Base-by-base conservation (phyloP, 768 basidiomycete species). In the Tephrocybe sp. region DNA sequence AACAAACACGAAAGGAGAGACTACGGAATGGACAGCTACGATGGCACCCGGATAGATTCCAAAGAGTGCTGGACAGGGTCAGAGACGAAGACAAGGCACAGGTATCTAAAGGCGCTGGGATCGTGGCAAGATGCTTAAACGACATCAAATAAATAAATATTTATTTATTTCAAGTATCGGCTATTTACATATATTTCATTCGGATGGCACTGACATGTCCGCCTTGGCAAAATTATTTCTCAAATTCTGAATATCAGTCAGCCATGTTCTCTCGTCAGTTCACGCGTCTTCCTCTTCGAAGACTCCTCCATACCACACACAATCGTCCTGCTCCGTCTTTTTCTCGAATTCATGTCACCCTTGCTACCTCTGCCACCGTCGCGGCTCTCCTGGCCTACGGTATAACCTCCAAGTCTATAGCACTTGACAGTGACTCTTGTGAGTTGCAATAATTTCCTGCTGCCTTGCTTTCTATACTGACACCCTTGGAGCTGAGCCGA, bases 41-140 rank as follows among this genome's bases (percentile, higher is more conserved):
- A 38, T 91, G 88, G 88, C 89, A 92, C 62, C 90, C 89, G 3
- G 89, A 92, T 65, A 71, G 87, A 39, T 90, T 90, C 69, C 68
- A 77, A 50, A 70, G 85, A 34, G 54, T 86, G 38, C 64, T 86
- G 47, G 64, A 60, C 12, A 73, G 80, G 59, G 80, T 89, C 2
- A 62, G 59, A 3, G 77, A 75, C 33, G 68, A 69, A 42, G 86
- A 90, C 33, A 79, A 61, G 60, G 69, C 55, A 16, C 58, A 57
- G 30, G 80, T 89, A 4, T 80, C 86, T 58, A 79, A 79, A 52
- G 82, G 78, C 0, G 84, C 83, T 12, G 87, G 86, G 7, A 69
- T 80, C 34, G 75, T 92, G 12, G 83, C 81, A 1, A 70, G 87
- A 52, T 84, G 77, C 60, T 61, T 90, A 57, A 89, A 89, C 66